Evolutionary conservation across 371 early-diverging fungal species (phyloP).

Genomic region (Phascolomyces articulosus): DNA sequence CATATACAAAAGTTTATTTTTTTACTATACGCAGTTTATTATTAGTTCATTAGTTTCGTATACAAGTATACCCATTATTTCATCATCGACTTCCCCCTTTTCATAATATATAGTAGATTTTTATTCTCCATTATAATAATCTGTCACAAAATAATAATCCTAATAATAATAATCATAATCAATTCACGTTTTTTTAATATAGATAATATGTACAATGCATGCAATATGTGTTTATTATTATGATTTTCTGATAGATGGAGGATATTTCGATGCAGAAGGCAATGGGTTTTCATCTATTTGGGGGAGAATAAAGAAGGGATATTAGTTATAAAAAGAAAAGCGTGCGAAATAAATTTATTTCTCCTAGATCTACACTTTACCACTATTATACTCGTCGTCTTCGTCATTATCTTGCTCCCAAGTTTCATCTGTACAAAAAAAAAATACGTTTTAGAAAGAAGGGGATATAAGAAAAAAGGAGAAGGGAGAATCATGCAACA

Average conservation of each 20-base stretch:
- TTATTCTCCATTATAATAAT: too few relatives aligned
- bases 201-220: neutral
- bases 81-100: too few relatives aligned
- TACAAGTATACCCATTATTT: too few relatives aligned
- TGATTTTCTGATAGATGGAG: conserved; percentile 37
- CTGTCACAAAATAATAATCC: too few relatives aligned
- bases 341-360: too few relatives aligned
- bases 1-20: too few relatives aligned
- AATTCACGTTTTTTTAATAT: conserved; percentile 1
- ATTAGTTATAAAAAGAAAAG: neutral
- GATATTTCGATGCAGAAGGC: conserved; percentile 43
- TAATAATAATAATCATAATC: neutral
- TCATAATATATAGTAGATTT: neutral
- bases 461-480: neutral
- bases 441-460: neutral
- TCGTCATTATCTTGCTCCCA: conserved; percentile 42
- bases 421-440: conserved; percentile 22
- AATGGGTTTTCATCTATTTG: conserved; percentile 32
- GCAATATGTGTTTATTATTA: neutral
- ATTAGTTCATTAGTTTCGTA: too few relatives aligned
- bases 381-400: conserved; percentile 40
- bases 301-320: neutral
- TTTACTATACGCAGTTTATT: too few relatives aligned
- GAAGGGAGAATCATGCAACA: neutral
- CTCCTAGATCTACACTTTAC: conserved; percentile 13